phyloP scores from a whole-genome alignment of 305 asterid species.

The Fraxinus latifolia region DNA sequence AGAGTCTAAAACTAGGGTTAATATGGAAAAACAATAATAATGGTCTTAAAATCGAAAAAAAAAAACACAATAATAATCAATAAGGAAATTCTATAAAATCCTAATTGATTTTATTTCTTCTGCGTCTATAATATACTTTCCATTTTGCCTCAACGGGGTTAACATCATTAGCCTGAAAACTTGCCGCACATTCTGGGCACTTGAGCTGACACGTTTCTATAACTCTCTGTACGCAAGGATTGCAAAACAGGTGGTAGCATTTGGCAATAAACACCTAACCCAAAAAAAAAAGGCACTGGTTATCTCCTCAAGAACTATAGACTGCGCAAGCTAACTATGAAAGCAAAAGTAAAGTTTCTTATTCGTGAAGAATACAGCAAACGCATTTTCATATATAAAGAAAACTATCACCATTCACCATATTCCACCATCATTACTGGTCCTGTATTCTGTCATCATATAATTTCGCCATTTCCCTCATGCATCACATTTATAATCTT shows the following conservation, averaged over 20 bases:
- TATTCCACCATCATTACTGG: neutral
- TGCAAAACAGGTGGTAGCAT: slow-evolving; percentile 95
- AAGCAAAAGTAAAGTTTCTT: neutral
- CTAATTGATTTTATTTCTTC: neutral
- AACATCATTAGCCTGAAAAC: slow-evolving; percentile 80
- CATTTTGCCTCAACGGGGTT: slow-evolving; percentile 49
- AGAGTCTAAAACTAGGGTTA: neutral
- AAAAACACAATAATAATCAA: neutral
- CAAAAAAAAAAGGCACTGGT: neutral
- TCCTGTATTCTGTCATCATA: neutral
- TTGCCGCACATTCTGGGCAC: slow-evolving; percentile 90
- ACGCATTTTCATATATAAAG: neutral
- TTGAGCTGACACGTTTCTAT: slow-evolving; percentile 78
- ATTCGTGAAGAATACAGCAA: neutral
- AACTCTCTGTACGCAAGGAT: slow-evolving; percentile 70
- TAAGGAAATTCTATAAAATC: neutral
- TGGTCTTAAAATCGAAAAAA: neutral
- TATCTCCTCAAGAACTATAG: neutral
- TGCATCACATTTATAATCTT: neutral
- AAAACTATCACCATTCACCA: neutral
- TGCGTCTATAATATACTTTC: neutral
- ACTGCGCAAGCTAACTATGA: neutral
- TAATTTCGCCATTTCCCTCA: neutral
- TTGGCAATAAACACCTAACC: slow-evolving; percentile 83
- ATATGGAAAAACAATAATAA: neutral